Evolutionary conservation across 1,139 yeast genomes (phyloP).

Genomic region (Nadsonia starkeyi-henricii): DNA sequence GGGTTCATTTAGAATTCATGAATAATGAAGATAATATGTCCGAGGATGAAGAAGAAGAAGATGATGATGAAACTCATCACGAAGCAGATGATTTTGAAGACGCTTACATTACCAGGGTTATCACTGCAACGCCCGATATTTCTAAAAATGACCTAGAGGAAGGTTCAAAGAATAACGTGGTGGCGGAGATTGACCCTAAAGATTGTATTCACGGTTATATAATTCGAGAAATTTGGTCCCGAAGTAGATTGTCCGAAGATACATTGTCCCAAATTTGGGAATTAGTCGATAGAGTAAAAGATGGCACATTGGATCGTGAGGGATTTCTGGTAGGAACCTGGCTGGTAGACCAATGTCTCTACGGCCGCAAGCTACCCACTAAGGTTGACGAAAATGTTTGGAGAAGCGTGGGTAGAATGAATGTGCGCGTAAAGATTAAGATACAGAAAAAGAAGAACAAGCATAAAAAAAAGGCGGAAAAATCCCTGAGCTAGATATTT

Average conservation of each 20-base stretch:
- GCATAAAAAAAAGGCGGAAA: conserved; percentile 2
- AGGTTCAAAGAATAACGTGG: neutral
- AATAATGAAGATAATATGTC: conserved; percentile 14
- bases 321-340: conserved; percentile 91
- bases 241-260: conserved; percentile 58
- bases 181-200: conserved; percentile 12
- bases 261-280: conserved; percentile 60
- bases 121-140: neutral
- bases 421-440: conserved; percentile 23
- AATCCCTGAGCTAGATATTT: conserved; percentile 1
- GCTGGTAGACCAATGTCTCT: conserved; percentile 90
- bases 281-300: conserved; percentile 60
- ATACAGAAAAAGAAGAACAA: conserved; percentile 4
- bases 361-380: conserved; percentile 78
- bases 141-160: neutral
- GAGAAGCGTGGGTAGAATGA: conserved; percentile 28
- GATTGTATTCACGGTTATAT: conserved; percentile 51
- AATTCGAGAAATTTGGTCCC: conserved; percentile 64
- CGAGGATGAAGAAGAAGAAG: conserved; percentile 11
- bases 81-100: conserved; percentile 8
- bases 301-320: conserved; percentile 64
- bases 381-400: conserved; percentile 28
- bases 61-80: conserved; percentile 1
- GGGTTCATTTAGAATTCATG: conserved; percentile 35
- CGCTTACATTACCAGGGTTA: conserved; percentile 5